Conservation (phyloP, 768 basidiomycete species). For the Podaxis sp. region DNA sequence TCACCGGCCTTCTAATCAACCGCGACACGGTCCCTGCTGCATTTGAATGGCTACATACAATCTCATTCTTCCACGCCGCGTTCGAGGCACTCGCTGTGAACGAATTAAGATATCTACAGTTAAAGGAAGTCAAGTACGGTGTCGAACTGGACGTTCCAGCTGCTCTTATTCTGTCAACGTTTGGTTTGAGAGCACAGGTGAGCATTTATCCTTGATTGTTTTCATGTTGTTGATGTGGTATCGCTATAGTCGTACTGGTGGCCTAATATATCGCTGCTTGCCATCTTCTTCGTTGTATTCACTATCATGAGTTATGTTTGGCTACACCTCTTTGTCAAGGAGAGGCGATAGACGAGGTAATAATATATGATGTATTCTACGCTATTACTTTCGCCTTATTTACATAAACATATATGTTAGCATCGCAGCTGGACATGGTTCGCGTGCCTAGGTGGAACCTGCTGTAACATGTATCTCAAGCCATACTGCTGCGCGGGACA, state of each 20-base stretch:
- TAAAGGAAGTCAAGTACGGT: constrained; percentile 94
- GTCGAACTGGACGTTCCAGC: constrained; percentile 96
- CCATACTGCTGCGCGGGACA: too few relatives aligned
- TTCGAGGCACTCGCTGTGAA: constrained; percentile 98
- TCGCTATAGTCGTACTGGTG: constrained; percentile 85
- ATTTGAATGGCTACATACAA: constrained; percentile 82
- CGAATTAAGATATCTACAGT: constrained; percentile 87
- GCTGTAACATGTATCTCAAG: too few relatives aligned
- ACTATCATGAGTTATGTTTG: constrained; percentile 73
- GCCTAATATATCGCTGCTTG: constrained; percentile 87
- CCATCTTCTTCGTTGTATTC: constrained; percentile 81
- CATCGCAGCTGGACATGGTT: too few relatives aligned
- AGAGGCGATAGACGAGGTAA: constrained; percentile 42
- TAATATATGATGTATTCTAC: neutral
- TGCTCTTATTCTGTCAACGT: constrained; percentile 90
- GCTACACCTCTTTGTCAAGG: constrained; percentile 87
- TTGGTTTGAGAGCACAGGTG: constrained; percentile 87
- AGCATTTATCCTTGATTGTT: constrained; percentile 17
- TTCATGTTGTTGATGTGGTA: constrained; percentile 1
- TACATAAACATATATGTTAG: neutral
- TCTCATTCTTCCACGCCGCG: constrained; percentile 98
- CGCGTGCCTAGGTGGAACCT: too few relatives aligned
- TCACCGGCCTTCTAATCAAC: constrained; percentile 95
- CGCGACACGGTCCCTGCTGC: constrained; percentile 72
- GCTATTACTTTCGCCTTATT: neutral